These are phyloP conservation scores for Hydnomerulius pinastri DNA, from an alignment of 768 basidiomycete species.

Conservation along the genomic window DNA sequence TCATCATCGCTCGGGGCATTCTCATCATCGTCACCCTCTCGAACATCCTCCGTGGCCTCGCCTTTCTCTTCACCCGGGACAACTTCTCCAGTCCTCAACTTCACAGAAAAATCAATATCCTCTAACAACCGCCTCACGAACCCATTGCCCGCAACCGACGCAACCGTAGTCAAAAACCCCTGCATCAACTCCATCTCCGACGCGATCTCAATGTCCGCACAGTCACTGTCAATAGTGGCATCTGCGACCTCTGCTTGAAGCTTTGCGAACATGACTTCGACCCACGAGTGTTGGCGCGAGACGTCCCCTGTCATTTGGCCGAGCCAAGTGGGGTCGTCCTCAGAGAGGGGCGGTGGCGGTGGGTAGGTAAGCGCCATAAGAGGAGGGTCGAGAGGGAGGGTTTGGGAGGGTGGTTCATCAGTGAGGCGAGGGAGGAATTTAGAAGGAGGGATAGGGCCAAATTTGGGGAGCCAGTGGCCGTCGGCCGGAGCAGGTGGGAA, in stretches of 20 bases:
- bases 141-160: conserved; percentile 25
- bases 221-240: conserved; percentile 27
- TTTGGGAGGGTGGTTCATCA: neutral
- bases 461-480: conserved; percentile 28
- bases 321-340: conserved; percentile 30
- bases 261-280: conserved; percentile 17
- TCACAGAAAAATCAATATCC: conserved; percentile 15
- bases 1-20: neutral
- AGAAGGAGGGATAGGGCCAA: conserved; percentile 14
- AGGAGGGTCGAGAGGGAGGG: conserved; percentile 23
- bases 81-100: conserved; percentile 11
- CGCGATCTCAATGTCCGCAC: conserved; percentile 28
- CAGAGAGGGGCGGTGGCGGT: conserved; percentile 24
- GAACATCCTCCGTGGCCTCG: no score
- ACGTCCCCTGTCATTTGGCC: conserved; percentile 27
- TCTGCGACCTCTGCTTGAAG: conserved; percentile 18
- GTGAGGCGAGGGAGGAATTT: neutral
- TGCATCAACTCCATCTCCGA: conserved; percentile 27
- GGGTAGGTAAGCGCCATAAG: conserved; percentile 30
- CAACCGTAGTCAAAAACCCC: conserved; percentile 23
- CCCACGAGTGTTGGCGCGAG: conserved; percentile 25
- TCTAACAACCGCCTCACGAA: conserved; percentile 29
- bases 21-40: neutral
- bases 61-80: neutral
- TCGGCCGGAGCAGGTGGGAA: conserved; percentile 30